phyloP scores from a whole-genome alignment of 108 stramenopile genomes.

The Pseudonitzschia multiseries region DNA sequence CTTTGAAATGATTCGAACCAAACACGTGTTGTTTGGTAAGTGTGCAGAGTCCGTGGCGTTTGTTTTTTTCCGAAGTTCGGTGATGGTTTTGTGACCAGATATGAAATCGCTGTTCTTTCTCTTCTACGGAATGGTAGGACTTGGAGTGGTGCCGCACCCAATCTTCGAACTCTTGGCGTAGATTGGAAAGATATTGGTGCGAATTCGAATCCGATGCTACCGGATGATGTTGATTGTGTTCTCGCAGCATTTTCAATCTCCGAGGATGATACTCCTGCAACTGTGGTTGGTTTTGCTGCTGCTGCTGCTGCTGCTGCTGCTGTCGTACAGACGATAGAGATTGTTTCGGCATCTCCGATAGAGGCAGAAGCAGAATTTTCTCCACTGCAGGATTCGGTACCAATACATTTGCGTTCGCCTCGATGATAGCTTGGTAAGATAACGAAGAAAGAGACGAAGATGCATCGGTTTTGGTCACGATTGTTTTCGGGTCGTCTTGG shows the following conservation, averaged over 20 bases:
- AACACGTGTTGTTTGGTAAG: slow-evolving; percentile 77
- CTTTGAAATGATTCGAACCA: slow-evolving; percentile 77
- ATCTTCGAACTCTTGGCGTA: slow-evolving; percentile 72
- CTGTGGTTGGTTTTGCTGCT: background rate
- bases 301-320: slow-evolving; percentile 5
- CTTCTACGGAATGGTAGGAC: slow-evolving; percentile 55
- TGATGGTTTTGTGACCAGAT: slow-evolving; percentile 82
- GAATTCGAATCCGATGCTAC: background rate
- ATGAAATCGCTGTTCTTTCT: slow-evolving; percentile 71
- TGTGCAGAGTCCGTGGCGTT: slow-evolving; percentile 74
- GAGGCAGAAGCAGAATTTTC: slow-evolving; percentile 35
- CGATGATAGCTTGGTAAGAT: background rate
- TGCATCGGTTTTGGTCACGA: background rate
- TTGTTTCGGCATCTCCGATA: slow-evolving; percentile 29
- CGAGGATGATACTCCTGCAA: slow-evolving; percentile 1
- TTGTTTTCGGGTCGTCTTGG: background rate
- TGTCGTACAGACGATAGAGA: background rate
- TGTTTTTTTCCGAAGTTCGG: slow-evolving; percentile 66
- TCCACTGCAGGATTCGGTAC: slow-evolving; percentile 19
- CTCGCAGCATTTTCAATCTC: slow-evolving; percentile 11
- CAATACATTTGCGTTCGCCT: background rate
- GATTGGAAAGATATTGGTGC: slow-evolving; percentile 10
- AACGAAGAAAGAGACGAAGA: background rate
- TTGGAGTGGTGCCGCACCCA: slow-evolving; percentile 67
- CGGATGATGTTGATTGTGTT: background rate